phyloP scores from a whole-genome alignment of 2,329 filamentous ascomycete species.

The Sarocladium oryzae region DNA sequence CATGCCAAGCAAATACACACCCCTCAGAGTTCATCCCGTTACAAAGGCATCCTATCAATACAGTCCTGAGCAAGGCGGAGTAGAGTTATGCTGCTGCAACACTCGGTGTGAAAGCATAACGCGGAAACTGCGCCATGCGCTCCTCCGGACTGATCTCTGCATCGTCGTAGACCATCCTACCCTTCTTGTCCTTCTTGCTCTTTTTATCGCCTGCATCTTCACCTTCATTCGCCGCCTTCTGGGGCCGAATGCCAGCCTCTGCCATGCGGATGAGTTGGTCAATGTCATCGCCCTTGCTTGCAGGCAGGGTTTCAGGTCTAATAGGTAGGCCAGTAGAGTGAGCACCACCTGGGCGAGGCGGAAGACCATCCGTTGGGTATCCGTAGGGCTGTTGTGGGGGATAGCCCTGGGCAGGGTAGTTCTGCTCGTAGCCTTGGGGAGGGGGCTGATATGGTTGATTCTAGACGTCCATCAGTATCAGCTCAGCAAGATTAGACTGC shows the following conservation, averaged over 20 bases:
- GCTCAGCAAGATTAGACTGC: not conserved
- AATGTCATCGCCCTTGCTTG: conserved; percentile 49
- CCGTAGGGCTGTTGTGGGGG: conserved; percentile 20
- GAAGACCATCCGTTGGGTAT: conserved; percentile 37
- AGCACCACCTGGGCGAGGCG: conserved; percentile 35
- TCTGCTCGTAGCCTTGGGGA: conserved; percentile 17
- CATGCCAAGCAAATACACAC: conserved; percentile 1
- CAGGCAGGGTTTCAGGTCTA: conserved; percentile 30
- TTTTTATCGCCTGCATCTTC: conserved; percentile 53
- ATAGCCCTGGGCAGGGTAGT: not conserved
- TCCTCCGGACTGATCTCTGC: conserved; percentile 79
- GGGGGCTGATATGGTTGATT: conserved; percentile 31
- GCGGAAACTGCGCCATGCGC: conserved; percentile 72
- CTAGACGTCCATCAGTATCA: conserved; percentile 21
- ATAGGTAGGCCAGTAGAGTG: conserved; percentile 37
- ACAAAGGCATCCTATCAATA: conserved; percentile 8
- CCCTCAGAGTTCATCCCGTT: not conserved
- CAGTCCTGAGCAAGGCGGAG: not conserved
- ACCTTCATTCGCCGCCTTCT: conserved; percentile 30
- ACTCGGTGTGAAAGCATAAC: conserved; percentile 57
- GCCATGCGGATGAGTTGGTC: conserved; percentile 60
- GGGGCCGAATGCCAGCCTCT: conserved; percentile 51
- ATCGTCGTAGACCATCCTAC: conserved; percentile 74
- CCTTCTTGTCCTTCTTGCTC: conserved; percentile 60
- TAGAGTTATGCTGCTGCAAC: conserved; percentile 5